These are phyloP conservation scores for Iodosphaeria phyllophila DNA, from an alignment of 2,329 filamentous ascomycete genomes.

Conservation along the genomic window DNA sequence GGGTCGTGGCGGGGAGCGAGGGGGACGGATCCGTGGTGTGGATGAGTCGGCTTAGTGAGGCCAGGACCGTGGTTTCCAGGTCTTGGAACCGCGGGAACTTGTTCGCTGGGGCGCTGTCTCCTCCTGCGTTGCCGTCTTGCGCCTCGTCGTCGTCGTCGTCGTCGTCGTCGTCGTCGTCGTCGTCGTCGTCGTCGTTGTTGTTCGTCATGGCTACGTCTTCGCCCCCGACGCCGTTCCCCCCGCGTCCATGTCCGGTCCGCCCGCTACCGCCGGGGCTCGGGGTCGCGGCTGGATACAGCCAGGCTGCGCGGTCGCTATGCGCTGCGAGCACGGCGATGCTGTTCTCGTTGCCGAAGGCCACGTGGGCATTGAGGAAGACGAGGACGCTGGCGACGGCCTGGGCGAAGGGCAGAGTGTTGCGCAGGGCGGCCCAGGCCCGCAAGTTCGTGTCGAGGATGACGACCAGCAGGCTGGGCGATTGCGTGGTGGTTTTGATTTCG, in stretches of 20 bases:
- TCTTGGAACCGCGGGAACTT: conserved; percentile 87
- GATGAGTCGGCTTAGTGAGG: conserved; percentile 58
- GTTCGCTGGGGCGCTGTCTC: conserved; percentile 39
- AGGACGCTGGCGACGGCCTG: conserved; percentile 75
- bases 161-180: conserved; percentile 10
- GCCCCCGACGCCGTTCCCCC: conserved; percentile 14
- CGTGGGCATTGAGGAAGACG: conserved; percentile 91
- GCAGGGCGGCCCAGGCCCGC: conserved; percentile 72
- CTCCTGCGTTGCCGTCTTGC: conserved; percentile 1
- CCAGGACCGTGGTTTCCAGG: conserved; percentile 64
- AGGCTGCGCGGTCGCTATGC: conserved; percentile 69
- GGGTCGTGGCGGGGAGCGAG: conserved; percentile 60
- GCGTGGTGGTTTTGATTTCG: conserved; percentile 30
- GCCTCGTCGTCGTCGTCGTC: conserved; percentile 9
- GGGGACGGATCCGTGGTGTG: conserved; percentile 43
- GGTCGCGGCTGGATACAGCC: too few relatives aligned
- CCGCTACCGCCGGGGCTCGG: conserved; percentile 22
- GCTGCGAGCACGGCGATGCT: conserved; percentile 83
- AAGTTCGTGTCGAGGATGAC: conserved; percentile 94
- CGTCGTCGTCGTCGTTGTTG: conserved; percentile 14
- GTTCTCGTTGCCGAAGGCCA: conserved; percentile 86
- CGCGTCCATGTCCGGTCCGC: conserved; percentile 4
- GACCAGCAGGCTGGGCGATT: conserved; percentile 65
- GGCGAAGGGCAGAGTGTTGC: conserved; percentile 57
- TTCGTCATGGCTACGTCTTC: conserved; percentile 41